Evolutionary conservation across 2,329 filamentous ascomycete species (phyloP), one percentile per base, ranked within the genome.

Genomic region (Zasmidium citrigriseum): DNA sequence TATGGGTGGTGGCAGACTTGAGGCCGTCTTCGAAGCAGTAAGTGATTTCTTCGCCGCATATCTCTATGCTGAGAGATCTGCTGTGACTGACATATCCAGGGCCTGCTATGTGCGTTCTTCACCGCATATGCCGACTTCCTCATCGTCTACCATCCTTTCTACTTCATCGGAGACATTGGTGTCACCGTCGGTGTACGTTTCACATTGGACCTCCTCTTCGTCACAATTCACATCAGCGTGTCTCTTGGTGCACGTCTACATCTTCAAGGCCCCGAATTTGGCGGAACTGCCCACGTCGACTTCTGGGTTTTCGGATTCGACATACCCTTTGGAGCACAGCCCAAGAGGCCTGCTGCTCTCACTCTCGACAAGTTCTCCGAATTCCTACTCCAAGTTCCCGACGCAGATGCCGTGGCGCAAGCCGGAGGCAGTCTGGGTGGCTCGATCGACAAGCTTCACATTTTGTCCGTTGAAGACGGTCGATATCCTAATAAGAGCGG

Each of bases 131-230:
- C 47, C 9, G 55, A 61, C 55, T 54, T 55, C 41, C 23, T 61
- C 14, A 55, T 61, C 29, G 46, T 23, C 11, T 61, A 54, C 34
- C 34, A 61, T 10, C 58, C 58, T 27, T 58, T 61, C 29, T 50
- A 54, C 24, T 61, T 58, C 46, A 27, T 34, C 14, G 58, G 24
- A 4, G 54, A 60, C 16, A 46, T 57, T 3, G 52, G 52, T 2
- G 56, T 59, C 2, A 23, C 14, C 5, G 56, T 59, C 1, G 52
- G 52, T 9, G 56, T 59, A 3, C n/a, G 29, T 4, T 59, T 51
- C 46, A 41, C 22, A n/a, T 16, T 59, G 16, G 56, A 59, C 14
- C 20, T 55, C 4, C 25, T 50, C 5, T 51, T 59, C 38, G 38
- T 54, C 21, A 53, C 51, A 3, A 46, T 55, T 4, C 46, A 50